phyloP scores from a whole-genome alignment of 768 basidiomycete species.

The Suillus lakei region DNA sequence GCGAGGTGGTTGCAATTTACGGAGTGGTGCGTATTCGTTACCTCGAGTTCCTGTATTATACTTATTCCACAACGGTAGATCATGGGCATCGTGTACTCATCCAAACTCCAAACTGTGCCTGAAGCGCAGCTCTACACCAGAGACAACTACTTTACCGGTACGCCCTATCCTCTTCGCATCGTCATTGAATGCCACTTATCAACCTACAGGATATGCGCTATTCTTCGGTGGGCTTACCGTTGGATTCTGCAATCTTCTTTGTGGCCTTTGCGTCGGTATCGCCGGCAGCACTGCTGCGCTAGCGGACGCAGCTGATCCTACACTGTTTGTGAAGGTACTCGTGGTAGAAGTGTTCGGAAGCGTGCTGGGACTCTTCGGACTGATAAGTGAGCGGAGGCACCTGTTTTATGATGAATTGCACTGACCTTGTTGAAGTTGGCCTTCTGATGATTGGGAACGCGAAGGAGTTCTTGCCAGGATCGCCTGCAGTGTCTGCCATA shows the following conservation, averaged over 20 bases:
- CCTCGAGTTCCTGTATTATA: not conserved
- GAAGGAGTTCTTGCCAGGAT: conserved; percentile 53
- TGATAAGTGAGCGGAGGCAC: conserved; percentile 71
- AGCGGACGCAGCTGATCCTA: conserved; percentile 93
- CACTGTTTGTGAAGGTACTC: conserved; percentile 94
- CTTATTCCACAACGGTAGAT: conserved; percentile 52
- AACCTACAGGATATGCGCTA: conserved; percentile 76
- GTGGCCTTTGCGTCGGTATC: conserved; percentile 92
- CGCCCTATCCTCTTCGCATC: conserved; percentile 11
- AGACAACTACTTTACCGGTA: conserved; percentile 93
- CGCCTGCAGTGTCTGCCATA: conserved; percentile 24
- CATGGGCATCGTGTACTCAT: conserved; percentile 94
- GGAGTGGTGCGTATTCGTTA: conserved; percentile 69
- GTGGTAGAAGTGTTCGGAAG: conserved; percentile 95
- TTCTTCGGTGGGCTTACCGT: conserved; percentile 98
- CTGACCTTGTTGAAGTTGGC: conserved; percentile 58
- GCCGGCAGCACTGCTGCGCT: conserved; percentile 95
- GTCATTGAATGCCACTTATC: not conserved
- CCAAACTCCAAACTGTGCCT: conserved; percentile 68
- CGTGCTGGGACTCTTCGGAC: conserved; percentile 89
- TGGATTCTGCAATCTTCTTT: conserved; percentile 92
- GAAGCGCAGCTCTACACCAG: conserved; percentile 77
- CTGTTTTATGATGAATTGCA: not conserved
- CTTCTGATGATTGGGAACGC: conserved; percentile 77
- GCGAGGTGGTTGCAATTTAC: conserved; percentile 99